Percentiles rank a stretch among this genome's conserved stretches.
These are phyloP conservation scores for Nigrospora oryzae DNA, from an alignment of 2,329 filamentous ascomycete species.

Conservation along the genomic window DNA sequence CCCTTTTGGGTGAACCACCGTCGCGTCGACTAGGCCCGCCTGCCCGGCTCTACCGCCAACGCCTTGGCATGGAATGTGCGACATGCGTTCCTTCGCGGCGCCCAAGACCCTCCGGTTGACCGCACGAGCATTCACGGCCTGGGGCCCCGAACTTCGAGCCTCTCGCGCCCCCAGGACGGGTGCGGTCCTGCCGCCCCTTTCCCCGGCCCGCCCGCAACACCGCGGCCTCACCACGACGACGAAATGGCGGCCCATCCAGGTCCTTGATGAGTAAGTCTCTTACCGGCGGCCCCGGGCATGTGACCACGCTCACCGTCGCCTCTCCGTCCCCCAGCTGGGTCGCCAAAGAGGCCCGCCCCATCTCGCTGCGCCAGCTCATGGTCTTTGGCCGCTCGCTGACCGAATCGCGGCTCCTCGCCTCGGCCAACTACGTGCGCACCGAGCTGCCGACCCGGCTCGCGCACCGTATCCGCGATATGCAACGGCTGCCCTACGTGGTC, in stretches of 20 bases:
- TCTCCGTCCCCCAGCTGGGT: constrained; percentile 64
- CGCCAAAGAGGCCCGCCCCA: constrained; percentile 83
- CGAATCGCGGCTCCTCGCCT: constrained; percentile 80
- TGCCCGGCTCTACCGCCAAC: no score
- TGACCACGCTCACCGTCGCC: neutral
- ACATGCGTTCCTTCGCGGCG: constrained; percentile 37
- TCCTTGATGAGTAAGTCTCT: constrained; percentile 52
- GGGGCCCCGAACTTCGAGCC: constrained; percentile 4
- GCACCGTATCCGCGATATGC: constrained; percentile 93
- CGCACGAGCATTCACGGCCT: neutral
- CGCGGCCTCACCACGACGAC: constrained; percentile 19
- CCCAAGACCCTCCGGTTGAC: constrained; percentile 25
- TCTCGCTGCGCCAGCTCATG: constrained; percentile 91
- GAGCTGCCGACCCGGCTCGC: constrained; percentile 86
- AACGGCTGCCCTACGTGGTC: constrained; percentile 89
- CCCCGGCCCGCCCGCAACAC: neutral
- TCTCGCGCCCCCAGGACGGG: neutral
- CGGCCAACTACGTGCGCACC: constrained; percentile 93
- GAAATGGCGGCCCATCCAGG: constrained; percentile 55
- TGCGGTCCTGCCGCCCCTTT: neutral
- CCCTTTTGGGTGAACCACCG: no score
- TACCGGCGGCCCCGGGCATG: neutral
- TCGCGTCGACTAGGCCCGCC: no score
- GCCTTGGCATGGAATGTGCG: constrained; percentile 22
- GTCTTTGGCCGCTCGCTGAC: constrained; percentile 94